Base-by-base conservation (phyloP, 495 filamentous ascomycete genomes). In the Neurospora sp. region DNA sequence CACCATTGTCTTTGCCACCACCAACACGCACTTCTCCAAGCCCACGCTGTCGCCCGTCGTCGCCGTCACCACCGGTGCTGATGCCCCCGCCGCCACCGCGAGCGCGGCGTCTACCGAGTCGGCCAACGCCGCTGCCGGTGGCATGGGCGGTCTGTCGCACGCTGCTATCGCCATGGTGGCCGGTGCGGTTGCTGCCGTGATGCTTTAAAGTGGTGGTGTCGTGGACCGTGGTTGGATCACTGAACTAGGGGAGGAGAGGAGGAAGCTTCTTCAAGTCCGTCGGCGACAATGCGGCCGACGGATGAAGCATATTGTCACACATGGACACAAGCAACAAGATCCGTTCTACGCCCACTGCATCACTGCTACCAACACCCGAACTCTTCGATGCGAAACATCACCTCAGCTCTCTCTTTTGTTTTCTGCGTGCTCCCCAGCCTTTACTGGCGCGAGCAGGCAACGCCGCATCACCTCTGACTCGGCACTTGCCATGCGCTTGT, bases 131-230 rank as follows among this genome's bases (percentile, higher is more conserved):
- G 78, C 78, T n/a, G 78, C 75, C 28, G 80, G 73, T 24, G 76
- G 78, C n/a, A 73, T 81, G 17, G 75, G 84, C 11, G 79, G 79
- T 69, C 78, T 80, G 2, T 79, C 81, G 54, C 76, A 83, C 13
- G 76, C 83, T 28, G 86, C 82, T 34, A 72, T 83, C 43, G 83
- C 80, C 9, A 84, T 83, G 13, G 74, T 86, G 19, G 81, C 82
- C 31, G 85, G 85, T 48, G 78, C 84, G 71, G 76, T 84, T n/a
- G 79, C 82, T 69, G 85, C 82, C 2, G 84, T 81, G 21, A 73
- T 88, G 71, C 77, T 87, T 62, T 88, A 85, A 75, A 34, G 71
- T 42, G 39, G 39, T 4, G 66, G 45, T 62, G 54, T 4, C 48
- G 48, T 31, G 48, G 48, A 8, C 5, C 0, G 48, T 31, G 69